Percentiles rank a stretch among this genome's conserved stretches.
Evolutionary conservation across 768 basidiomycete species (phyloP).

Genomic region (Hypholoma sublateritium): DNA sequence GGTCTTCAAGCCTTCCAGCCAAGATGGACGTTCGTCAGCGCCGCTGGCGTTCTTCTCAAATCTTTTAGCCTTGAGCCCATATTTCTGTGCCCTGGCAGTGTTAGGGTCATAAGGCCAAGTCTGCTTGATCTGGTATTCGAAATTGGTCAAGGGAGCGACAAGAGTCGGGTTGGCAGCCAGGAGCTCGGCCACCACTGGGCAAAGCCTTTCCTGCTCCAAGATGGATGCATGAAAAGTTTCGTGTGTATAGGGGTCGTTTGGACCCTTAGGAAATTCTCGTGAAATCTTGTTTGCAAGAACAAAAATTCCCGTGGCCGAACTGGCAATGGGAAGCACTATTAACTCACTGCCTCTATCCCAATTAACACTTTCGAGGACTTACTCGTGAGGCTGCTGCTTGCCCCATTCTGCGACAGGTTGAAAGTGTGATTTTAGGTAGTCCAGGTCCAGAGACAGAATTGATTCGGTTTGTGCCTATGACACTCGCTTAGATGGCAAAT

Average conservation of each 20-base stretch:
- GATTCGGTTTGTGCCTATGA: constrained; percentile 54
- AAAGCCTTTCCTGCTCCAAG: constrained; percentile 38
- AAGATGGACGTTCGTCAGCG: too few species aligned
- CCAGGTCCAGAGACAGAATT: constrained; percentile 54
- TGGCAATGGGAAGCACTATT: too few species aligned
- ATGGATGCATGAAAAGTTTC: constrained; percentile 67
- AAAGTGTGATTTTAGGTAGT: constrained; percentile 31
- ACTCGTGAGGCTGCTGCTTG: constrained; percentile 62
- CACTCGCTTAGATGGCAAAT: background rate
- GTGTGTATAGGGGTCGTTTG: constrained; percentile 44
- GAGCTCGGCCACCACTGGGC: constrained; percentile 30
- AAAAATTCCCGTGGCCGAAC: constrained; percentile 58
- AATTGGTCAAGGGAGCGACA: constrained; percentile 40
- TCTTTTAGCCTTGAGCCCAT: constrained; percentile 13
- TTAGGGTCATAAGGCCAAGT: constrained; percentile 45
- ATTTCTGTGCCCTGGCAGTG: constrained; percentile 18
- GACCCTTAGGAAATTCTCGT: constrained; percentile 46
- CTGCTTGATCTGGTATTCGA: constrained; percentile 51
- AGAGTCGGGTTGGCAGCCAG: constrained; percentile 45
- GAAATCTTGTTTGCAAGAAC: constrained; percentile 40
- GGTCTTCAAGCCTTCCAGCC: constrained; percentile 2
- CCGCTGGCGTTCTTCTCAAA: too few species aligned
- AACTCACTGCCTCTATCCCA: too few species aligned
- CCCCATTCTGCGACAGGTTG: constrained; percentile 23
- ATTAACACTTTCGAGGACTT: too few species aligned